Conservation (phyloP, 108 stramenopile species). For the Cylindrotheca closterium region DNA sequence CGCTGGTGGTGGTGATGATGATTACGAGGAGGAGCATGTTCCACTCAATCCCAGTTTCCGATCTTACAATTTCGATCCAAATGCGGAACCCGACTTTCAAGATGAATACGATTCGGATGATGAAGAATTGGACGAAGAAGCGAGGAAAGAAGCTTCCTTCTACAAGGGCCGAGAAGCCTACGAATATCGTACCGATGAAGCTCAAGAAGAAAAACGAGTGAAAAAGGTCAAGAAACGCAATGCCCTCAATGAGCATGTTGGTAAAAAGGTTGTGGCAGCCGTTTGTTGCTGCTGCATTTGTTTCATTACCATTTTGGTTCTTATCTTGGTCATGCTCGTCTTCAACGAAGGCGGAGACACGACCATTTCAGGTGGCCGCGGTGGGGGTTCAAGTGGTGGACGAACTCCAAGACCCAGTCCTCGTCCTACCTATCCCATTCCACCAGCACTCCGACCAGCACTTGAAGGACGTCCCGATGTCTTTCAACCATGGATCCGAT, state of each 20-base stretch:
- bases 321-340: conserved; percentile 12
- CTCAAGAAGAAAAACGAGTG: conserved; percentile 1
- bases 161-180: neutral
- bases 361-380: neutral
- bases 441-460: neutral
- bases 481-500: conserved; percentile 7
- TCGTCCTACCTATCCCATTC: neutral
- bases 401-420: neutral
- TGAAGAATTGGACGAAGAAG: neutral
- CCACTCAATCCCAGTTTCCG: no score
- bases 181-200: conserved; percentile 1
- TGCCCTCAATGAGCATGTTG: neutral
- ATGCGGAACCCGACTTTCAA: conserved; percentile 8
- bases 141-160: conserved; percentile 1
- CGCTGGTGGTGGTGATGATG: conserved; percentile 4
- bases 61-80: conserved; percentile 6
- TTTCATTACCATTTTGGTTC: conserved; percentile 13
- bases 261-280: conserved; percentile 3
- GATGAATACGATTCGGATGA: conserved; percentile 15
- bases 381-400: neutral
- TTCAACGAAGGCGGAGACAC: conserved; percentile 2
- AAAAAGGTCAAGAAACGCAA: conserved; percentile 3
- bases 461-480: neutral
- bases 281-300: conserved; percentile 21
- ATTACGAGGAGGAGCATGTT: conserved; percentile 9